phyloP scores from a whole-genome alignment of 2,329 filamentous ascomycete species.

The Scolecobasidium constrictum region DNA sequence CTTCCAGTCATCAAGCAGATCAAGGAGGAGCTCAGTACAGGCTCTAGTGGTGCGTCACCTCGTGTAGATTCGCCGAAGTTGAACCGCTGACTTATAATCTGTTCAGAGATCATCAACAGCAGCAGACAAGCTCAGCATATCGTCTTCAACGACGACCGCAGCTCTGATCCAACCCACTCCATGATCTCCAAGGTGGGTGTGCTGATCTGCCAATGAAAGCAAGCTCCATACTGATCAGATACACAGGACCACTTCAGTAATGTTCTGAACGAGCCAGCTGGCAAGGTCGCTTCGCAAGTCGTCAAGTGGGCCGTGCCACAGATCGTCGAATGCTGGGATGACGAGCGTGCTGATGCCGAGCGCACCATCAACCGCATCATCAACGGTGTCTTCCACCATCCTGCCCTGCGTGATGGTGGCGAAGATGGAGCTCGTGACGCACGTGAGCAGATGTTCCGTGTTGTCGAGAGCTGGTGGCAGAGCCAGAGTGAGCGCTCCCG shows the following conservation, averaged over 20 bases:
- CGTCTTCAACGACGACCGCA: slow-evolving; percentile 71
- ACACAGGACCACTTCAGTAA: slow-evolving; percentile 92
- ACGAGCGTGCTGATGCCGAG: slow-evolving; percentile 59
- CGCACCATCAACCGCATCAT: slow-evolving; percentile 67
- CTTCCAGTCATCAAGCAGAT: slow-evolving; percentile 78
- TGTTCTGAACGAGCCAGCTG: slow-evolving; percentile 77
- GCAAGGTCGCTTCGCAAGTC: slow-evolving; percentile 67
- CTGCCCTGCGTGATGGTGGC: slow-evolving; percentile 61
- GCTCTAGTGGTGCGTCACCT: no score
- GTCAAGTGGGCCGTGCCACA: slow-evolving; percentile 82
- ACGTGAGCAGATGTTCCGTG: slow-evolving; percentile 65
- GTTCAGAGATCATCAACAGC: slow-evolving; percentile 74
- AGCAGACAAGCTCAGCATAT: slow-evolving; percentile 75
- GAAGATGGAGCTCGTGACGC: slow-evolving; percentile 62
- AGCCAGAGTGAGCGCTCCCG: slow-evolving; percentile 51
- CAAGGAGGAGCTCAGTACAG: slow-evolving; percentile 75
- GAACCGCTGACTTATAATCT: no score
- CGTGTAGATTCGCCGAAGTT: no score
- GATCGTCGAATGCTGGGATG: slow-evolving; percentile 78
- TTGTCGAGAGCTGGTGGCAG: slow-evolving; percentile 75
- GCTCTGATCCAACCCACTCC: slow-evolving; percentile 78
- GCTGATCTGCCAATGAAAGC: no score
- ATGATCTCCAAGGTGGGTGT: slow-evolving; percentile 98
- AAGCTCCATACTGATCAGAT: no score
- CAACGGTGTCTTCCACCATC: slow-evolving; percentile 76